Evolutionary conservation across 169 alveolate genomes (phyloP).

Genomic region (Besnoitia besnoiti): DNA sequence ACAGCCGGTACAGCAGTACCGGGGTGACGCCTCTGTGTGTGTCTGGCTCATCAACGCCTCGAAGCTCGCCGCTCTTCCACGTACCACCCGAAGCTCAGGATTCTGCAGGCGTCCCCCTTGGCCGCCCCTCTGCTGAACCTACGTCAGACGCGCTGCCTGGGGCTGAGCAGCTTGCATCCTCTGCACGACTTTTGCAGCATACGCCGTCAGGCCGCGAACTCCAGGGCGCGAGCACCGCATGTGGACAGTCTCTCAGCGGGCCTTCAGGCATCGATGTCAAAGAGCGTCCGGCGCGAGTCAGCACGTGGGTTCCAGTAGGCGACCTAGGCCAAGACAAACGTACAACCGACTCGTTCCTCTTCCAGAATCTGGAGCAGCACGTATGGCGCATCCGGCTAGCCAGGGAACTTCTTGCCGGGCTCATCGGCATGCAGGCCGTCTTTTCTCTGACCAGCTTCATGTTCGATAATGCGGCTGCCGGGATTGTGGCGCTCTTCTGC

Average conservation of each 20-base stretch:
- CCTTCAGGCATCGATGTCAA: background rate
- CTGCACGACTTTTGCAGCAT: background rate
- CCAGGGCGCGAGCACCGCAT: background rate
- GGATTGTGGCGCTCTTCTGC: background rate
- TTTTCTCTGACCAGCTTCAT: background rate
- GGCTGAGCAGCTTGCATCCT: background rate
- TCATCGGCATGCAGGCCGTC: background rate
- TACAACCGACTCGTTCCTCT: background rate
- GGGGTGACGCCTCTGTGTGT: background rate
- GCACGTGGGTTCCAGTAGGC: background rate
- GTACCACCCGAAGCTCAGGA: background rate
- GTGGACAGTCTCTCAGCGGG: background rate
- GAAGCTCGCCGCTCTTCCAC: background rate
- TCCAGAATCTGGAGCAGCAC: background rate
- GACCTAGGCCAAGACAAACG: background rate
- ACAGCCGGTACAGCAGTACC: background rate
- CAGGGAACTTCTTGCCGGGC: constrained; percentile 4
- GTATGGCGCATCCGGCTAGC: background rate
- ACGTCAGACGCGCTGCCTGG: background rate
- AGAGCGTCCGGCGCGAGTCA: background rate
- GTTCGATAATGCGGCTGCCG: background rate
- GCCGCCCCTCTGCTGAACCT: background rate
- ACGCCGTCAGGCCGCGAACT: background rate
- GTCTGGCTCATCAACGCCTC: background rate
- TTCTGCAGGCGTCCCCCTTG: background rate